Evolutionary conservation across 2,329 filamentous ascomycete species (phyloP).

Genomic region (Trichoderma semiorbis): DNA sequence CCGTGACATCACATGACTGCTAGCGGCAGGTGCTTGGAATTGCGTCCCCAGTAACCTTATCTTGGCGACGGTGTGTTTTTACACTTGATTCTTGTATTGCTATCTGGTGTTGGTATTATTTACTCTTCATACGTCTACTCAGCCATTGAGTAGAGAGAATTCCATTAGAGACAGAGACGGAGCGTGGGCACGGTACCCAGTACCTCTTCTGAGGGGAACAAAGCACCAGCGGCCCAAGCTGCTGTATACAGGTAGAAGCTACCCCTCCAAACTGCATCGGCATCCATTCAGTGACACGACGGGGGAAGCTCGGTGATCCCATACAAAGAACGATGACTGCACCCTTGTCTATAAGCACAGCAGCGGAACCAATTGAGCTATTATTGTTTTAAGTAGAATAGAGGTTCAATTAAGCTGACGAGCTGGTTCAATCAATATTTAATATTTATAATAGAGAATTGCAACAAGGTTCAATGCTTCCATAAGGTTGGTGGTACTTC

Average conservation of each 20-base stretch:
- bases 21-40: background rate
- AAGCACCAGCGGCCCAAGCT: background rate
- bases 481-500: background rate
- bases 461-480: background rate
- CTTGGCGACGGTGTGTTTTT: background rate
- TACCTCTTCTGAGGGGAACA: background rate
- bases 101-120: background rate
- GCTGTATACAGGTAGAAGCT: constrained; percentile 2
- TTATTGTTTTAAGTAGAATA: background rate
- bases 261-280: constrained; percentile 1
- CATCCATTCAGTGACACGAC: background rate
- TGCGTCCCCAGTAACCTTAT: background rate
- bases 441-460: background rate
- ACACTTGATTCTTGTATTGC: background rate
- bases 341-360: background rate
- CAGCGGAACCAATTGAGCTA: background rate
- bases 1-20: constrained; percentile 17
- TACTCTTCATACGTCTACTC: background rate
- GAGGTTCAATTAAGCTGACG: background rate
- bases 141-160: background rate
- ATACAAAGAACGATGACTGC: background rate
- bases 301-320: background rate
- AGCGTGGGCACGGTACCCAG: background rate
- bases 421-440: background rate
- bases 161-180: background rate